Evolutionary conservation across 768 basidiomycete genomes (phyloP), one percentile per base, ranked within the genome.

Genomic region (Terana coerulea): DNA sequence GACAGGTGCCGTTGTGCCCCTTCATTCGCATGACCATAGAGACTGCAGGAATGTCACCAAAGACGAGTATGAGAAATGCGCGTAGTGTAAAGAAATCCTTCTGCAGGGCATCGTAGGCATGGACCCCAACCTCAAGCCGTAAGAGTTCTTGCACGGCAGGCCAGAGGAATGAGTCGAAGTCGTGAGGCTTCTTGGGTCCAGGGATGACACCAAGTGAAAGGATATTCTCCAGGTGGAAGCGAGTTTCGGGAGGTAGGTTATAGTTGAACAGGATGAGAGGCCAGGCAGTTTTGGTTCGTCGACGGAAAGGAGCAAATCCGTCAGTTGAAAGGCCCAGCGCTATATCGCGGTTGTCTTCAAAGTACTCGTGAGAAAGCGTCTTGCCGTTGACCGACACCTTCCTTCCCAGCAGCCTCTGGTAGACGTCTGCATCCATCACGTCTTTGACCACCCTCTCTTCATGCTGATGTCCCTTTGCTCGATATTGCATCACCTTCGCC

Each of bases 311-410:
- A 57, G 33, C 24, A 57, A 76, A 76, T 0, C 78, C 72, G 60
- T 81, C 76, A 0, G 67, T 67, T 3, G 69, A 71, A 0, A 78
- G 49, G 0, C 67, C 70, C 6, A 80, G 63, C 1, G 76, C 75
- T 19, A 80, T 61, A 46, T 80, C 76, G 6, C 61, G 63, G 0
- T 31, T 33, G 17, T 69, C 66, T 0, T 61, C 59, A 47, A 81
- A 80, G 58, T 64, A 72, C 1, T 48, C 54, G 52, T 71, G 60
- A 0, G 35, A 29, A 0, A 59, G 55, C 7, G 36, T 39, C 3
- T 64, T 40, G 2, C 62, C 67, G 42, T 68, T 54, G 22, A 74
- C 48, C 2, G 46, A 19, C 25, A 75, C 69, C 3, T 5, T 22
- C 4, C 31, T 22, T 2, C 36, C 46, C 1, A 30, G 24, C 6